Evolutionary conservation across 2,329 filamentous ascomycete genomes (phyloP).

Genomic region (Colletotrichum agaves): DNA sequence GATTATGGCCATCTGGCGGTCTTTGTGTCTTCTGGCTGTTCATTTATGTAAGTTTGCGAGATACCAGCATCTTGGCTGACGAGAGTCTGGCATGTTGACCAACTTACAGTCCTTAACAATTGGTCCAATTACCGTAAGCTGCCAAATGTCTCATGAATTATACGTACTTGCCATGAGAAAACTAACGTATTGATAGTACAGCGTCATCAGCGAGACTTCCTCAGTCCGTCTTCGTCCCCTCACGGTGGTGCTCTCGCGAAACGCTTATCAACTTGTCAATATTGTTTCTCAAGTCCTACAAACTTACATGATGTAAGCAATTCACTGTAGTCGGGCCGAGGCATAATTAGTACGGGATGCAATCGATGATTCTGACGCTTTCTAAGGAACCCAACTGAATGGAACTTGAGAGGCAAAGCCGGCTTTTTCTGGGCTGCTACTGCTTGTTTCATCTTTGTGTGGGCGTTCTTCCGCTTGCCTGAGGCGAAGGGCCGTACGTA

Average conservation of each 20-base stretch:
- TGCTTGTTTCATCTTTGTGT: conserved; percentile 56
- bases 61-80: background rate
- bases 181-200: conserved; percentile 44
- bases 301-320: conserved; percentile 45
- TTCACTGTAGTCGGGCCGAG: background rate
- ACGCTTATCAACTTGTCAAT: conserved; percentile 51
- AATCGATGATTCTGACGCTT: background rate
- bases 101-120: conserved; percentile 49
- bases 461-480: conserved; percentile 62
- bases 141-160: background rate
- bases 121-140: conserved; percentile 54
- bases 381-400: conserved; percentile 46
- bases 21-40: conserved; percentile 57
- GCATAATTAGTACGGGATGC: background rate
- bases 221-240: conserved; percentile 58
- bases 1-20: conserved; percentile 52
- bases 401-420: conserved; percentile 53
- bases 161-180: background rate
- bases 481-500: conserved; percentile 63
- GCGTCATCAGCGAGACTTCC: conserved; percentile 55
- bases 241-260: conserved; percentile 56
- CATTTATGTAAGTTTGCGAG: conserved; percentile 43
- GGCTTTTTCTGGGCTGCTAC: conserved; percentile 57
- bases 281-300: conserved; percentile 51
- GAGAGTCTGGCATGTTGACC: background rate